These are phyloP conservation scores for Thielaviopsis punctulata DNA, from an alignment of 2,329 filamentous ascomycete species.

Conservation along the genomic window DNA sequence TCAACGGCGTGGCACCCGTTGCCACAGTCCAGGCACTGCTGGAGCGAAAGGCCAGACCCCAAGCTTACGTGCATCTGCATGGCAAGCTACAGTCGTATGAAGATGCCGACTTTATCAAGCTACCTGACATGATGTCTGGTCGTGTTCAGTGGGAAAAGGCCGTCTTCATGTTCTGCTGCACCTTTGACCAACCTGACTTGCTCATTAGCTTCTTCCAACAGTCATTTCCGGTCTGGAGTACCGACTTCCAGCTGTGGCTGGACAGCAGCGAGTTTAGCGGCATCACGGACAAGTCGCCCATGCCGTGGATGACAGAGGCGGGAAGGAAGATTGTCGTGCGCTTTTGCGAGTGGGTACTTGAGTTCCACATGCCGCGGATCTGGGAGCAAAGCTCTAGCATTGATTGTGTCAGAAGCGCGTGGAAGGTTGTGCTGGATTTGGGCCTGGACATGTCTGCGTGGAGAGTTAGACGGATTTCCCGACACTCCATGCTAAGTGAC, in stretches of 20 bases:
- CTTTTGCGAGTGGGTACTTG: not conserved
- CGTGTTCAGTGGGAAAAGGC: not conserved
- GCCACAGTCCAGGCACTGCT: not conserved
- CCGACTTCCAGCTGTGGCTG: not conserved
- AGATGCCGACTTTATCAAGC: not conserved
- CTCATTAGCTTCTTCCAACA: not conserved
- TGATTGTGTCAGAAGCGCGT: not conserved
- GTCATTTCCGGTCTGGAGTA: not conserved
- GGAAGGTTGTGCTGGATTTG: not conserved
- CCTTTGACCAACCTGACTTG: not conserved
- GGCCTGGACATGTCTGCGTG: not conserved
- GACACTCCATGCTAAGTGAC: not conserved
- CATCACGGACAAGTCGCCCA: not conserved
- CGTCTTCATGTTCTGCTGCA: not conserved
- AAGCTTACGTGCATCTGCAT: not conserved
- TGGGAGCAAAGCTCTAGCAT: not conserved
- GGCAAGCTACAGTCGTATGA: not conserved
- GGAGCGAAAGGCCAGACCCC: not conserved
- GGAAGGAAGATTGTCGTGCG: not conserved
- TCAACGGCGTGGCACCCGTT: not conserved
- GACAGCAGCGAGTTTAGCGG: not conserved
- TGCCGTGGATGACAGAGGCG: not conserved
- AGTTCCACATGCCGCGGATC: not conserved
- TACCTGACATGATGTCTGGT: not conserved
- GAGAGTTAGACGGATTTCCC: not conserved